Evolutionary conservation across 2,329 filamentous ascomycete species (phyloP), one percentile per base, ranked within the genome.

Genomic region (Ophiocordyceps robertsii): DNA sequence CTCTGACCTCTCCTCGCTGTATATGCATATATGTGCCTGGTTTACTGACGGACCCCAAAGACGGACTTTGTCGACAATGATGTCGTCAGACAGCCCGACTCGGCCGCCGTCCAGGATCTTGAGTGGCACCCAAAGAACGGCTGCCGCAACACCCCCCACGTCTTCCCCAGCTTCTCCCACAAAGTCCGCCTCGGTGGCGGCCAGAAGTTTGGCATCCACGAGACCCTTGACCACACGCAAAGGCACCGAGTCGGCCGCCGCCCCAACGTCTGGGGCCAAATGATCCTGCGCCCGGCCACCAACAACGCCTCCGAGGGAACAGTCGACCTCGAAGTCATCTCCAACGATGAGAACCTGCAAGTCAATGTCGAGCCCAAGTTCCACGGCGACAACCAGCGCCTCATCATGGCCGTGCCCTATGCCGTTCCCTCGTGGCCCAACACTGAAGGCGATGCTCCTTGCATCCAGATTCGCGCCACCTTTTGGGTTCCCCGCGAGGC

Each of bases 391-490:
- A 31, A 46, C 1, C 70, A 74, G 47, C 29, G 33, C 3, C 55
- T 74, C 43, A 47, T 53, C 14, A 47, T 75, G 21, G 54, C 47
- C 11, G 62, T 66, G 2, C 70, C 70, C 1, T 51, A 51, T 29
- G 50, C 44, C 10, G 42, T 66, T 38, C 49, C 55, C 2, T 61
- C 61, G 54, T 59, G 59, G 51, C 40, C 47, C 16, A 4, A 24
- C 49, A 3, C 29, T 14, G 4, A 24, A 49, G 3, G 30, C 33
- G 43, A 49, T 2, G 47, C 52, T 8, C 68, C 70, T 1, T 76
- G 73, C 49, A 57, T 75, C 17, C 64, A 67, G 45, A 58, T 76
- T 44, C 63, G 62, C 11, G 57, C 61, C 14, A 75, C 68, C 3
- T 52, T 72, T 36, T 70, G 63, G 59, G 61, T 69, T 0, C 72